Base-by-base conservation (phyloP, 2,329 filamentous ascomycete species). In the Bimuria novae-zelandiae region DNA sequence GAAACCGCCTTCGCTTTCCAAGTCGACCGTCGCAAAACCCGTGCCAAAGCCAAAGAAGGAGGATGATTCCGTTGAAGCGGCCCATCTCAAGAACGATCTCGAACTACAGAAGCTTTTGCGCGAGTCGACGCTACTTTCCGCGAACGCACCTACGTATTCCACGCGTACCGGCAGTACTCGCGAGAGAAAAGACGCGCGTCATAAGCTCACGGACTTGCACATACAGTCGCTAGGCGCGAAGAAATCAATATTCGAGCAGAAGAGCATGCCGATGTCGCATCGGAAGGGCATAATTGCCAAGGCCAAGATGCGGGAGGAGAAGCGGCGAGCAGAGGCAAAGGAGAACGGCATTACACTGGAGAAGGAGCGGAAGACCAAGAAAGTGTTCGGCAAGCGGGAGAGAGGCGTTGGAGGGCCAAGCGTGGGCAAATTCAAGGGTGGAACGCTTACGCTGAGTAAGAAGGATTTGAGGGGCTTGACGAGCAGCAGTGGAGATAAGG, bases 291-390 rank as follows among this genome's bases (percentile, higher is more conserved):
- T 97, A 55, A 77, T 79, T 14, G 82, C 83, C 1, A 90, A 92
- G 47, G 83, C 84, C 19, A 78, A 72, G 1, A 75, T 79, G 23
- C 84, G 84, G 54, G 92, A 97, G 72, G 77, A 82, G 11, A 89
- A 83, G 77, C 79, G 93, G 46, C 80, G 93, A 32, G 80, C 79
- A 35, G 90, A 96, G 72, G 94, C 94, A 1, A 85, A 82, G 67
- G 93, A 97, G 79, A 96, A 93, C 64, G 94, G 93, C 5, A 87
- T 97, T 63, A 86, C 97, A 43, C 78, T 97, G 29, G 94, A 97
- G 79, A 81, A 79, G 56, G 71, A 67, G 52, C 68, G 73, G 50
- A 78, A 72, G 52, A 77, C 74, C 52, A 77, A 76, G 49, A 60
- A 65, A 36, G 71, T 69, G 47, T 67, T 64, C 63, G 60, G 71